A percentile compares a stretch with the other conserved stretches of the same genome.
Conservation (phyloP, 1,284 basidiomycete genomes). For the Hemileia vastatrix region DNA sequence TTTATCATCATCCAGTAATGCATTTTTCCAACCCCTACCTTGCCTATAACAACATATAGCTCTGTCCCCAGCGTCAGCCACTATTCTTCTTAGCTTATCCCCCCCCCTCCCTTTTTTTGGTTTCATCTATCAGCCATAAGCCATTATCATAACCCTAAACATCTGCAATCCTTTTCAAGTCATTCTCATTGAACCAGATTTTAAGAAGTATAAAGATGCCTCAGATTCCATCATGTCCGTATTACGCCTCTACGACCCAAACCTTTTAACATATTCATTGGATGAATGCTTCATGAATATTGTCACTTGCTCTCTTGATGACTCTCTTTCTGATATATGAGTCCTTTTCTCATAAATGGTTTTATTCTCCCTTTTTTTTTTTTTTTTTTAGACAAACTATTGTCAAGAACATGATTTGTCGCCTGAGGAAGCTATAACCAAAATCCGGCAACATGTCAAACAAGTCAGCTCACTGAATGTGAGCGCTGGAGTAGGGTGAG, state of each 20-base stretch:
- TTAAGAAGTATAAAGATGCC: constrained; percentile 5
- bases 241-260: constrained; percentile 12
- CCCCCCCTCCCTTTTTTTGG: background rate
- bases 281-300: constrained; percentile 15
- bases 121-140: background rate
- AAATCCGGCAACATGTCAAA: constrained; percentile 4
- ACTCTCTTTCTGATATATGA: no score
- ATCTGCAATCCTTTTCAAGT: background rate
- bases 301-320: background rate
- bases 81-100: no score
- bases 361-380: background rate
- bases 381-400: background rate
- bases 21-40: no score
- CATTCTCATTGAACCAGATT: constrained; percentile 6
- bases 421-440: background rate
- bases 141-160: background rate
- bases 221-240: constrained; percentile 8
- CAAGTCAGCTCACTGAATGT: constrained; percentile 2
- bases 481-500: constrained; percentile 11
- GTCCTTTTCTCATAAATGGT: background rate
- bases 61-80: constrained; percentile 5
- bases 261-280: constrained; percentile 2
- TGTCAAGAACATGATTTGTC: constrained; percentile 6
- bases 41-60: no score
- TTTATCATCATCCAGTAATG: no score